These are phyloP conservation scores for Lentinula boryana DNA, from an alignment of 768 basidiomycete species.

Conservation along the genomic window DNA sequence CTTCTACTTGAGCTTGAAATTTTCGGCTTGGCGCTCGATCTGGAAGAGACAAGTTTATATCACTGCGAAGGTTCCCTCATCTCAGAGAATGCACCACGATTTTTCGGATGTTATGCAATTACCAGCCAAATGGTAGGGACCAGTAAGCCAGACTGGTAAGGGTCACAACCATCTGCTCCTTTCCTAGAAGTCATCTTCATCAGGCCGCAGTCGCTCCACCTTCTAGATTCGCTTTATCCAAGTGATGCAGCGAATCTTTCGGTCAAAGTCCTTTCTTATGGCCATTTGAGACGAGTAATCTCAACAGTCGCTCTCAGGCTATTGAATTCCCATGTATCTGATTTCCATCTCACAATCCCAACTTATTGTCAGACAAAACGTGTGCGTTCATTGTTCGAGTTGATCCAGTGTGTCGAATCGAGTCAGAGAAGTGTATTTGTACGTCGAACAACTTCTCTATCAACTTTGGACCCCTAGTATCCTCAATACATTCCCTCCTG, in stretches of 20 bases:
- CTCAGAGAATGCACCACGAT: not conserved
- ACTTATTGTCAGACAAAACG: not conserved
- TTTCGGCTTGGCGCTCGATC: not conserved
- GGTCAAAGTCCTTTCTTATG: not conserved
- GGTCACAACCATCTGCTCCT: not conserved
- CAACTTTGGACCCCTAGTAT: not conserved
- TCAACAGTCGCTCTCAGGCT: not conserved
- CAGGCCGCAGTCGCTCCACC: not conserved
- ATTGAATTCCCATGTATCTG: not conserved
- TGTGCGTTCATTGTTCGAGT: not conserved
- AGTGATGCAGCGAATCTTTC: not conserved
- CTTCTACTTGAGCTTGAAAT: not conserved
- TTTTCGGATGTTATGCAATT: not conserved
- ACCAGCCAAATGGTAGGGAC: not conserved
- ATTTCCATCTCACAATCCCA: not conserved
- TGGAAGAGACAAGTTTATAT: not conserved
- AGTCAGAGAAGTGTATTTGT: not conserved
- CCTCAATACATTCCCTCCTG: not conserved
- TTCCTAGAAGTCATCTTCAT: not conserved
- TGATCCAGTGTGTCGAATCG: not conserved
- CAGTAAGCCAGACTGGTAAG: not conserved
- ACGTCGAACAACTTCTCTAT: not conserved
- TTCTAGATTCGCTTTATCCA: not conserved
- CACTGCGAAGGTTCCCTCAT: not conserved
- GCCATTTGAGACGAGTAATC: not conserved